Evolutionary conservation across 495 filamentous ascomycete genomes (phyloP), one percentile per base, ranked within the genome.

Genomic region (Apiosordaria backusii): DNA sequence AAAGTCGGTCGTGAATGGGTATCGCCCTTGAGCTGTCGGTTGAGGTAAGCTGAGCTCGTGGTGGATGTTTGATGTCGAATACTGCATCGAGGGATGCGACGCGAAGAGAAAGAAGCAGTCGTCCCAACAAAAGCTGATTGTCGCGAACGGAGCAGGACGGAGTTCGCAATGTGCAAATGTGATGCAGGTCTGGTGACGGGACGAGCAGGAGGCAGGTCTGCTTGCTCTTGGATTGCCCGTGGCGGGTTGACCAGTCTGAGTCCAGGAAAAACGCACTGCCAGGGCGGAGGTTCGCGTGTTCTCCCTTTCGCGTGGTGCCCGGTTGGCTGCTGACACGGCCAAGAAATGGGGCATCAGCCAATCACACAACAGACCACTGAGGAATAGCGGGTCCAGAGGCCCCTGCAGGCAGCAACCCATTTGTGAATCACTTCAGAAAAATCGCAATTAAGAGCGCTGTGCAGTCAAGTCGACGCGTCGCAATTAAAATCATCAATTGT

Each of bases 381-480:
- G 19, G 27, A 67, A 21, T 53, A 67, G 60, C 23, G 64, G 50
- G 61, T 10, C 50, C 1, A n/a, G 26, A 9, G 9, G 63, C 59
- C 63, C 66, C 61, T 65, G 69, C 69, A 76, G 74, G 74, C 74
- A 76, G 62, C 74, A 74, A 67, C 66, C 68, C 61, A 60, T 58
- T 71, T 65, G 68, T 66, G 69, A 75, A 76, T 67, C 72, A 76
- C 71, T 65, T 72, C 73, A 69, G 65, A 69, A 75, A 74, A 74
- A 67, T 61, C 60, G 60, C 65, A 55, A 15, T 69, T 54, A 29
- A 24, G 21, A 26, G 21, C 45, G 26, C 65, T 57, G 21, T 53
- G 45, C 50, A 25, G 22, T 19, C 62, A 57, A 23, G 19, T 61
- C 25, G 65, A 61, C 70, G 67, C 71, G 71, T 68, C 73, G 57